Percentiles rank a stretch among this genome's conserved stretches.
Conservation (phyloP, 345 rosid species). For the Cardamine resedifolia region DNA sequence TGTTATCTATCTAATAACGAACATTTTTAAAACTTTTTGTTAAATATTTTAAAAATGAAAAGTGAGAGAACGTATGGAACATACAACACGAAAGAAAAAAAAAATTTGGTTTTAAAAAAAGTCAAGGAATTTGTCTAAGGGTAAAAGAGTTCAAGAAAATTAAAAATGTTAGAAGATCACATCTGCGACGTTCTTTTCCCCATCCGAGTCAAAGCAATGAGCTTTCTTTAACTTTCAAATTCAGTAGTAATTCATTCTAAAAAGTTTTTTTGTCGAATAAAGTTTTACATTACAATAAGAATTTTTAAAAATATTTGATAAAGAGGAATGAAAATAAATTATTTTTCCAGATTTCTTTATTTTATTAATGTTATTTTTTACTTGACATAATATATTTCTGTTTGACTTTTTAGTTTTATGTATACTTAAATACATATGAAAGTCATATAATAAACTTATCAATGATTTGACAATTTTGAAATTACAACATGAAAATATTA, state of each 20-base stretch:
- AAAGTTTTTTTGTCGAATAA: too few relatives aligned
- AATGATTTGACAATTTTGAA: constrained; percentile 7
- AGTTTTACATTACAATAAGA: too few relatives aligned
- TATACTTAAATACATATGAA: not conserved
- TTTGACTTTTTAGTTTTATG: constrained; percentile 7
- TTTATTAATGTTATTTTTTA: not conserved
- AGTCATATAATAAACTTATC: not conserved
- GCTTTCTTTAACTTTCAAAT: not conserved
- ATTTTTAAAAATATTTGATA: not conserved
- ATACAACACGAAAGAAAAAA: too few relatives aligned
- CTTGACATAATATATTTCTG: not conserved
- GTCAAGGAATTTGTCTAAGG: not conserved
- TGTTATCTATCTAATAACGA: not conserved
- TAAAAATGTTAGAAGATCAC: not conserved
- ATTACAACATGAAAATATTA: constrained; percentile 15
- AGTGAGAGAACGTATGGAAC: not conserved
- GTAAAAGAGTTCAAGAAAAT: not conserved
- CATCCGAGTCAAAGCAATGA: not conserved
- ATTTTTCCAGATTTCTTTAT: not conserved
- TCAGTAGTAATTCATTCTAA: not conserved
- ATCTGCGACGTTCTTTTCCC: not conserved
- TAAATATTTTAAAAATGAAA: not conserved
- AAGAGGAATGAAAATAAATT: too few relatives aligned
- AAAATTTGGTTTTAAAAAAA: not conserved
- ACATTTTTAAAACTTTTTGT: not conserved